These are phyloP conservation scores for Penicillium paradoxum DNA, from an alignment of 495 filamentous ascomycete genomes.

Conservation along the genomic window DNA sequence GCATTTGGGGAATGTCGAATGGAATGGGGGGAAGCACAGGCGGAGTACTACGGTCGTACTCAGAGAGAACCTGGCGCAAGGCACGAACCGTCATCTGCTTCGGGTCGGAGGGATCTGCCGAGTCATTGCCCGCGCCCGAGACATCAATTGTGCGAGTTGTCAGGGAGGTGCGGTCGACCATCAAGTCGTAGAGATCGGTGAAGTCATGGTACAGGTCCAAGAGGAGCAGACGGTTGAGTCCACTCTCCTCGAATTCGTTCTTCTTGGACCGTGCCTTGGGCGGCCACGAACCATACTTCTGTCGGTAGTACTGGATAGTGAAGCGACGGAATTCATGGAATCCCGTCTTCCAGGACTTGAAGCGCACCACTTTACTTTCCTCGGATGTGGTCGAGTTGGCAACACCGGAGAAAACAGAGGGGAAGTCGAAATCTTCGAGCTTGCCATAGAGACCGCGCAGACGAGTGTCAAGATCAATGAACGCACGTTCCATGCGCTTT, in stretches of 20 bases:
- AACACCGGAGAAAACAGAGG: constrained; percentile 81
- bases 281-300: constrained; percentile 86
- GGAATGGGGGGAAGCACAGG: constrained; percentile 89
- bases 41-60: constrained; percentile 82
- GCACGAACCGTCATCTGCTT: constrained; percentile 45
- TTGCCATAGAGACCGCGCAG: constrained; percentile 60
- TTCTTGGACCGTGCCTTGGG: constrained; percentile 89
- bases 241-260: constrained; percentile 78
- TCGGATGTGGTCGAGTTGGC: constrained; percentile 69
- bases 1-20: constrained; percentile 80
- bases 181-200: constrained; percentile 78
- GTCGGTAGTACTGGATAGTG: constrained; percentile 71
- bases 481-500: constrained; percentile 73
- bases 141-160: constrained; percentile 50
- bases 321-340: constrained; percentile 73
- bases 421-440: constrained; percentile 82
- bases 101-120: constrained; percentile 24
- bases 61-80: constrained; percentile 69
- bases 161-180: constrained; percentile 65
- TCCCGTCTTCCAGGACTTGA: constrained; percentile 71
- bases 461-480: constrained; percentile 70
- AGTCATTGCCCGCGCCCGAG: constrained; percentile 29
- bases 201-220: constrained; percentile 82
- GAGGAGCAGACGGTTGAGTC: constrained; percentile 79
- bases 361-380: constrained; percentile 73